These are phyloP conservation scores for Spizellomyces punctatus DNA, from an alignment of 192 early-diverging fungal species.

Conservation along the genomic window DNA sequence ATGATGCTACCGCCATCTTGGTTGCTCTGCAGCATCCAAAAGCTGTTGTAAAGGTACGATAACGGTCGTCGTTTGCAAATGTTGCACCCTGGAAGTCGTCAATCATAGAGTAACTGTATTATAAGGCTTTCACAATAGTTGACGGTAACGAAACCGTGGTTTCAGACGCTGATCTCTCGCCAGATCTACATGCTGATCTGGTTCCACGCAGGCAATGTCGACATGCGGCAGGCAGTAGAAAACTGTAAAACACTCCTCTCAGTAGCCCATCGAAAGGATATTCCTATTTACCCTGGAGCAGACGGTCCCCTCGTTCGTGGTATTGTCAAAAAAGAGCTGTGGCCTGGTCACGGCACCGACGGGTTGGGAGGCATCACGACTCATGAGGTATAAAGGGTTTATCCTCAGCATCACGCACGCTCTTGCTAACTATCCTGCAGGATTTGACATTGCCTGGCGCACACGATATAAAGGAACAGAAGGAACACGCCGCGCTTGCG, in stretches of 20 bases:
- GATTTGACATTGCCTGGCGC: constrained; percentile 21
- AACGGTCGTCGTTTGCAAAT: no score
- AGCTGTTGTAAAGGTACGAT: constrained; percentile 20
- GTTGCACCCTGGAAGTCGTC: not conserved
- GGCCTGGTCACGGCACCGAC: constrained; percentile 42
- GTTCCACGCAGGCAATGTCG: constrained; percentile 35
- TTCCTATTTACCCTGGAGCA: constrained; percentile 42
- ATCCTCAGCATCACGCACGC: not conserved
- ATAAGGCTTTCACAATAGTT: constrained; percentile 43
- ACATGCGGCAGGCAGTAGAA: constrained; percentile 25
- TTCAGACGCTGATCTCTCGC: not conserved
- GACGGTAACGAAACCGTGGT: constrained; percentile 22
- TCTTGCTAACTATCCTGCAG: not conserved
- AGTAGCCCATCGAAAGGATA: constrained; percentile 11
- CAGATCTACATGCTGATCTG: not conserved
- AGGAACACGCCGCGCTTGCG: constrained; percentile 42
- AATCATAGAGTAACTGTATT: not conserved
- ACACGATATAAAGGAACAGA: constrained; percentile 19
- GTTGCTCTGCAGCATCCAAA: constrained; percentile 31
- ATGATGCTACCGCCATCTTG: constrained; percentile 46
- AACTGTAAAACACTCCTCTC: constrained; percentile 29
- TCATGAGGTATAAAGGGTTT: not conserved
- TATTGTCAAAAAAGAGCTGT: constrained; percentile 28
- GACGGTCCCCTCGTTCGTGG: constrained; percentile 43
- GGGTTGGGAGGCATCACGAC: constrained; percentile 36